A percentile compares a stretch with the other conserved stretches of the same genome.
These are phyloP conservation scores for Penicillium sp. DNA, from an alignment of 2,329 filamentous ascomycete genomes.

Conservation along the genomic window DNA sequence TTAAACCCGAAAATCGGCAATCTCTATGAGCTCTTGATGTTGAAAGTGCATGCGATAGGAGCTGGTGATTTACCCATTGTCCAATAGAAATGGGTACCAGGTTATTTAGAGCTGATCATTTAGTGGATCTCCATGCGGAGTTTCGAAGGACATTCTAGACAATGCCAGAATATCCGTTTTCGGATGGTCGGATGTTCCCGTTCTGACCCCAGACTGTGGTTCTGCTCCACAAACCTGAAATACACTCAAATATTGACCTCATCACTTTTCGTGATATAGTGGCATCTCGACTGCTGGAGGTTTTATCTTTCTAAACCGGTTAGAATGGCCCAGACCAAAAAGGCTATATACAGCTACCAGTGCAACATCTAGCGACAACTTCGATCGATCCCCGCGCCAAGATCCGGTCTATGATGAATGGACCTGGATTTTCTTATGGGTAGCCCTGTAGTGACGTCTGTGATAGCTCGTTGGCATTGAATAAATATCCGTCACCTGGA, in stretches of 20 bases:
- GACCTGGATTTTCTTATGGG: not conserved
- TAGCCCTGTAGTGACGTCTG: constrained; percentile 20
- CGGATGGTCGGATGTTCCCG: constrained; percentile 7
- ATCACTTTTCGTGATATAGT: not conserved
- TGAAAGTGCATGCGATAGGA: not conserved
- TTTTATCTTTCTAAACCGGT: not conserved
- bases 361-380: not conserved
- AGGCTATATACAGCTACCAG: not conserved
- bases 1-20: not conserved
- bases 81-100: constrained; percentile 7
- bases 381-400: not conserved
- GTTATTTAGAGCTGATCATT: constrained; percentile 1
- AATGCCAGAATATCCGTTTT: constrained; percentile 8
- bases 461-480: not conserved
- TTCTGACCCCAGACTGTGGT: constrained; percentile 4
- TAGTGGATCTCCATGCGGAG: constrained; percentile 8
- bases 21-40: constrained; percentile 1
- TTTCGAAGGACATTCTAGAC: constrained; percentile 3
- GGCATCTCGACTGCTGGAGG: not conserved
- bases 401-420: constrained; percentile 18
- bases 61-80: not conserved
- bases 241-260: constrained; percentile 13
- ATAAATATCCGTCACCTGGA: constrained; percentile 5
- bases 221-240: constrained; percentile 1
- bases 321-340: not conserved